Evolutionary conservation across 441 rosid genomes (phyloP).

Genomic region (Codiaeum variegatum): DNA sequence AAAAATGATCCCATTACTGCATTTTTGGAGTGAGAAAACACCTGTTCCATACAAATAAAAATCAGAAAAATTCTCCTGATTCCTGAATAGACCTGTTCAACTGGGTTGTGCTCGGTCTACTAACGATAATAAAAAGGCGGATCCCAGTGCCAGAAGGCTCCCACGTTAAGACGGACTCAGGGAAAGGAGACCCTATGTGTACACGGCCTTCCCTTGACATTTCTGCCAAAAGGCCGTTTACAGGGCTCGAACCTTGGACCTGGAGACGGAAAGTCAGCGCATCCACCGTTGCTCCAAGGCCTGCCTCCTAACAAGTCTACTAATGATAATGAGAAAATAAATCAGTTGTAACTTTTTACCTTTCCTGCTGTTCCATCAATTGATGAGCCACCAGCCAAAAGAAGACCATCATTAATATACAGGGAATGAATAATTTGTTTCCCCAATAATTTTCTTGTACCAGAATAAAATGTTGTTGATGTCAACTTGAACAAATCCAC

Average conservation of each 20-base stretch:
- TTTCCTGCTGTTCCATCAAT: slow-evolving; percentile 60
- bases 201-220: no score
- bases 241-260: no score
- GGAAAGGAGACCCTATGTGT: no score
- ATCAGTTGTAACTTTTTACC: slow-evolving; percentile 25
- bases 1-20: slow-evolving; percentile 37
- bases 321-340: not conserved
- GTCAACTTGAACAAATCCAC: slow-evolving; percentile 43
- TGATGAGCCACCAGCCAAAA: slow-evolving; percentile 48
- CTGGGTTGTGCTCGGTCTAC: no score
- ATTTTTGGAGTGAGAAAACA: slow-evolving; percentile 36
- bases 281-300: no score
- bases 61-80: not conserved
- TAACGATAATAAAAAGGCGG: no score
- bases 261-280: no score
- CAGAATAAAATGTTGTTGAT: slow-evolving; percentile 39
- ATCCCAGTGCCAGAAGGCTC: no score
- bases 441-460: slow-evolving; percentile 50
- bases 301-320: no score
- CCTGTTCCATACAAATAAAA: slow-evolving; percentile 24
- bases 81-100: no score
- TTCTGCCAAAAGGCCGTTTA: no score
- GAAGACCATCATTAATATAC: slow-evolving; percentile 32
- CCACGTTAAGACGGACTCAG: no score
- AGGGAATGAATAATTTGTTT: slow-evolving; percentile 48